Base-by-base conservation (phyloP, 2,329 filamentous ascomycete species). In the Fusarium sp. region DNA sequence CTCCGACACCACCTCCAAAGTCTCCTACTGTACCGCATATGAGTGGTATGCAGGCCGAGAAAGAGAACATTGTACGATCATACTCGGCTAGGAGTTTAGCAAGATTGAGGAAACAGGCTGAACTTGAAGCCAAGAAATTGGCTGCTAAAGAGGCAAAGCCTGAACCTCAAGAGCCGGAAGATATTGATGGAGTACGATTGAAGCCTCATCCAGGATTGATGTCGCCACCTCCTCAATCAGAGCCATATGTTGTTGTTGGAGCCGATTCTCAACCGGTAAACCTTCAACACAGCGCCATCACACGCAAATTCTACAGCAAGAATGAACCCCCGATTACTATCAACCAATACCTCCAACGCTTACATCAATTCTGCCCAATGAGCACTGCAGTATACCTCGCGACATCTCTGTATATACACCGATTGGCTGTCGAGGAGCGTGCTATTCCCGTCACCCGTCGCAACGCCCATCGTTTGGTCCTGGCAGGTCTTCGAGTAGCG, bases 331-430 rank as follows among this genome's bases (percentile, higher is more conserved):
- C 92, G 13, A 95, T 98, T 70, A 86, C 89, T 37, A 86, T 98
- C 48, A 88, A 91, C 75, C 91, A 96, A 69, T 99, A 98, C 77
- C 87, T 98, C 25, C 84, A 90, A 74, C 92, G 95, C 18, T 88
- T 98, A 62, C 94, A 98, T 81, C 89, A 89, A 61, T 98, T 92
- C 82, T 98, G 95, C 76, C 94, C 96, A 6, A 94, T 97, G 88
- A 97, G 93, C 67, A 94, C 94, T 0, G 95, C 91, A 25, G 95
- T 98, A 12, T 98, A 97, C 81, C 89, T 99, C 26, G 93, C 95
- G 2, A 91, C 94, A 7, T 94, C 92, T 48, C 85, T 92, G 11
- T 98, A 97, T 81, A 95, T 98, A 70, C 90, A 95, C 77, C 89
- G 91, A 25, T 85, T 98, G 43, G 92, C 91, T 1, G 89, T 95